phyloP scores from a whole-genome alignment of 768 basidiomycete species.

The Russula sp. region DNA sequence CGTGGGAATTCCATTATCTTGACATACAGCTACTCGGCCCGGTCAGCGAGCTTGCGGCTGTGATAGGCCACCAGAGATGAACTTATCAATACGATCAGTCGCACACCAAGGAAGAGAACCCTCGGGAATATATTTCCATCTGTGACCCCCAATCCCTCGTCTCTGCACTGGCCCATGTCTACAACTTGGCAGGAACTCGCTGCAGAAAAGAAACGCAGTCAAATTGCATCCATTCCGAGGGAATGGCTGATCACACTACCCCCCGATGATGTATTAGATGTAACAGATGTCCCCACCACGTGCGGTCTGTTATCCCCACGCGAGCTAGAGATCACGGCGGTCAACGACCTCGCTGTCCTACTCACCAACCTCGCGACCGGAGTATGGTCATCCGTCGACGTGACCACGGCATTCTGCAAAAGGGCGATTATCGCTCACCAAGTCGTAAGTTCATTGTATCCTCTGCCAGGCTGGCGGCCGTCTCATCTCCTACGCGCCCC shows the following conservation, averaged over 20 bases:
- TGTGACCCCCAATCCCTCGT: no score
- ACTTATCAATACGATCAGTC: no score
- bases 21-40: no score
- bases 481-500: not conserved
- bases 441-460: slow-evolving; percentile 28
- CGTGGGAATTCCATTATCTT: no score
- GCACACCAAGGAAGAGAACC: no score
- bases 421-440: slow-evolving; percentile 46
- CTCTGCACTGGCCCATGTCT: not conserved
- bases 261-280: slow-evolving; percentile 41
- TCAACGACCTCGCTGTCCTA: slow-evolving; percentile 37
- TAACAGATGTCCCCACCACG: slow-evolving; percentile 45
- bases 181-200: slow-evolving; percentile 14
- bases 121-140: no score
- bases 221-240: slow-evolving; percentile 50
- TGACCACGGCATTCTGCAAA: slow-evolving; percentile 40
- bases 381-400: slow-evolving; percentile 52
- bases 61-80: no score
- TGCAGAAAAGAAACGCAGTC: slow-evolving; percentile 28
- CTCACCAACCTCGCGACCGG: slow-evolving; percentile 46
- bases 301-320: slow-evolving; percentile 49
- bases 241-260: slow-evolving; percentile 54
- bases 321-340: slow-evolving; percentile 58
- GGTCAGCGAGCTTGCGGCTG: no score
- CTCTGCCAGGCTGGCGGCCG: not conserved